Evolutionary conservation across 1,284 basidiomycete species (phyloP).

Genomic region (Trametes pubescens): DNA sequence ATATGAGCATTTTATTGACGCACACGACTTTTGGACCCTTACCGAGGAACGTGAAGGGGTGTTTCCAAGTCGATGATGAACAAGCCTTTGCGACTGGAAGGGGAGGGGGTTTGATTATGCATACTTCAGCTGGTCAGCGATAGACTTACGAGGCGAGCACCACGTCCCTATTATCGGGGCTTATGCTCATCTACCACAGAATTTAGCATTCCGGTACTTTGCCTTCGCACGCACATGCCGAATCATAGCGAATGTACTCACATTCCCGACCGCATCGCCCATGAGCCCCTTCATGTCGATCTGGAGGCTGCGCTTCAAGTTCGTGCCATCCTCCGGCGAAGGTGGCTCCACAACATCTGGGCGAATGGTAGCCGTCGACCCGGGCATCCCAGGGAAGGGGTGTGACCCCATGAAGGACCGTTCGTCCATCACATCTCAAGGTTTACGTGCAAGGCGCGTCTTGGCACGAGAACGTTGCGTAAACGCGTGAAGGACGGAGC

Average conservation of each 20-base stretch:
- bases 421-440: conserved; percentile 32
- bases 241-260: conserved; percentile 47
- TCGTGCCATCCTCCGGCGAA: conserved; percentile 48
- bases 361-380: conserved; percentile 29
- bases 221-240: background rate
- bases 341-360: conserved; percentile 25
- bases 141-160: conserved; percentile 77
- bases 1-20: conserved; percentile 57
- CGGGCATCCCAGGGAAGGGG: conserved; percentile 28
- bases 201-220: background rate
- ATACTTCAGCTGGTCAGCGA: background rate
- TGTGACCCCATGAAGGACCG: conserved; percentile 24
- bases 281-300: conserved; percentile 82
- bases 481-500: background rate
- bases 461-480: conserved; percentile 18
- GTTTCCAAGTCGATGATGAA: conserved; percentile 96
- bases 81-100: conserved; percentile 83
- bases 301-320: conserved; percentile 63
- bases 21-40: conserved; percentile 47
- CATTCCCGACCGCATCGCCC: conserved; percentile 85
- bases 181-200: conserved; percentile 75
- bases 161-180: conserved; percentile 80
- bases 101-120: background rate
- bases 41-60: conserved; percentile 88
- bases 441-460: conserved; percentile 15